These are phyloP conservation scores for Pseudogymnoascus sp. DNA, from an alignment of 2,329 filamentous ascomycete genomes.

Conservation along the genomic window DNA sequence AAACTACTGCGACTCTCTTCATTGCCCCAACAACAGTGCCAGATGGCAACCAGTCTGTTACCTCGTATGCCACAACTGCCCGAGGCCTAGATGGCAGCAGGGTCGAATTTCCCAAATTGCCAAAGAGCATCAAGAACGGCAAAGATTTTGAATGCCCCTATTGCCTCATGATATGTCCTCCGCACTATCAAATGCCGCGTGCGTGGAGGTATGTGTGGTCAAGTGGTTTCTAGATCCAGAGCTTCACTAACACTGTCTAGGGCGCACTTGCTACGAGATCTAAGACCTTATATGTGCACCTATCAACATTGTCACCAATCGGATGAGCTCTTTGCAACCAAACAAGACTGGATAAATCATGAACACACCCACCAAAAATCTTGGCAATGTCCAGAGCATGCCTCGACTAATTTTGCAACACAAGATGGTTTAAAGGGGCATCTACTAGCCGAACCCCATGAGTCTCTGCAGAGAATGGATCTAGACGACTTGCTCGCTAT, in stretches of 20 bases:
- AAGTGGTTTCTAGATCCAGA: background rate
- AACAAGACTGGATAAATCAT: slow-evolving; percentile 1
- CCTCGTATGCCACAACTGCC: slow-evolving; percentile 1
- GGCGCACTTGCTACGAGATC: background rate
- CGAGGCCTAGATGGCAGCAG: background rate
- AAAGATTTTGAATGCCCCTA: slow-evolving; percentile 12
- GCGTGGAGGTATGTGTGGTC: background rate
- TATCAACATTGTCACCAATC: background rate
- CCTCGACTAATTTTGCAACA: background rate
- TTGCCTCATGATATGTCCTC: slow-evolving; percentile 2
- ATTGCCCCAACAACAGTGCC: background rate
- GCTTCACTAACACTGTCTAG: background rate
- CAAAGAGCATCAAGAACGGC: background rate
- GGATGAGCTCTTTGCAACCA: slow-evolving; percentile 1
- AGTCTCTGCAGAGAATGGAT: background rate
- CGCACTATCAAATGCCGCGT: slow-evolving; percentile 1
- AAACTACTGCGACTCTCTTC: background rate
- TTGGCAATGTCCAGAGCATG: slow-evolving; percentile 4
- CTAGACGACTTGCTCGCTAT: background rate
- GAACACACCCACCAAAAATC: background rate
- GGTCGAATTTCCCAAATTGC: background rate
- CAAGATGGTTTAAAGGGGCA: background rate
- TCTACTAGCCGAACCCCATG: background rate
- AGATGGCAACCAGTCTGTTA: background rate
- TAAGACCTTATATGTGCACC: background rate